These are phyloP conservation scores for Avena sativa DNA, from an alignment of 176 grass and related monocot genomes.

Conservation along the genomic window DNA sequence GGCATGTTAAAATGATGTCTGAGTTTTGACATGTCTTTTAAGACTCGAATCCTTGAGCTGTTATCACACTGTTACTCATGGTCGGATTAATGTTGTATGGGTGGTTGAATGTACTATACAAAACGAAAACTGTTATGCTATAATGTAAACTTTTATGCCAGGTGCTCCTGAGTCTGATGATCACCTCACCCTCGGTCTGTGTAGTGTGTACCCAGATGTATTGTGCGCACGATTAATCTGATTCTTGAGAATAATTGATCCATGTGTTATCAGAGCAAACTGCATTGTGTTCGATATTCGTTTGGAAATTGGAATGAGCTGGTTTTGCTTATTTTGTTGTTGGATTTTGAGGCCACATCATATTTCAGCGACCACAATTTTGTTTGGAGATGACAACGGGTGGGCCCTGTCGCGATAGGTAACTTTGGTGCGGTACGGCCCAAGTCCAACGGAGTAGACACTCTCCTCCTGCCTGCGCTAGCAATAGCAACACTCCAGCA, in stretches of 20 bases:
- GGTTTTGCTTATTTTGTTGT: not conserved
- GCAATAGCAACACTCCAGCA: not conserved
- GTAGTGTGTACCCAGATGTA: not conserved
- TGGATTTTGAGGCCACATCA: not conserved
- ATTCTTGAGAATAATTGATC: not conserved
- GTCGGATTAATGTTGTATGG: constrained; percentile 1
- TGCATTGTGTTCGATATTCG: not conserved
- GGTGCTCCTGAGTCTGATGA: not conserved
- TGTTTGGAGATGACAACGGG: not conserved
- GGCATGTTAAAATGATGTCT: not conserved
- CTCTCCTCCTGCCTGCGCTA: not conserved
- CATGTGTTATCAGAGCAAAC: not conserved
- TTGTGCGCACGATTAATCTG: not conserved
- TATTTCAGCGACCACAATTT: not conserved
- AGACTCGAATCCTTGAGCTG: not conserved
- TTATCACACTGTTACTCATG: constrained; percentile 9
- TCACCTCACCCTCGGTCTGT: not conserved
- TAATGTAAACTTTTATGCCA: not conserved
- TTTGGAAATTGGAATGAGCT: not conserved
- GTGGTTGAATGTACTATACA: not conserved
- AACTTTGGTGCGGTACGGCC: not conserved
- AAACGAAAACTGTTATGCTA: not conserved
- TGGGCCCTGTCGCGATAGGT: not conserved
- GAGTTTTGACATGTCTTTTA: constrained; percentile 13
- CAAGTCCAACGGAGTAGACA: not conserved